phyloP scores from a whole-genome alignment of 2,329 filamentous ascomycete species.

The Beauveria varroae region DNA sequence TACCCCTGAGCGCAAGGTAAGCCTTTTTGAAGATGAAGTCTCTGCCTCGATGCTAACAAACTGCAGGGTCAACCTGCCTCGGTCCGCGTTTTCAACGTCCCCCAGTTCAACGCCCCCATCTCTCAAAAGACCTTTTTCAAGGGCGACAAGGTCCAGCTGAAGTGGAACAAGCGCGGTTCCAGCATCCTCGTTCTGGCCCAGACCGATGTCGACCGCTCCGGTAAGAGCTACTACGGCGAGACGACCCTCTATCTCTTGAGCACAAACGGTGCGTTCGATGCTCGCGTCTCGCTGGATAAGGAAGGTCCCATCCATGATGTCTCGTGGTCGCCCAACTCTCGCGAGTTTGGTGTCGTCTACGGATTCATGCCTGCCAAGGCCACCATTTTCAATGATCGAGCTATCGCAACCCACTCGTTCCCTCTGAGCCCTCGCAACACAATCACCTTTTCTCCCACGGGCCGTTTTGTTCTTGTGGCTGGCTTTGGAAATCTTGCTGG shows the following conservation, averaged over 20 bases:
- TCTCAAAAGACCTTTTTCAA: constrained; percentile 99
- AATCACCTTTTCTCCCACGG: constrained; percentile 87
- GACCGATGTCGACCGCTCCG: constrained; percentile 95
- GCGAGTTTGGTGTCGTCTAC: constrained; percentile 95
- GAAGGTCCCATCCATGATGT: constrained; percentile 98
- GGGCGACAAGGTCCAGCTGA: constrained; percentile 96
- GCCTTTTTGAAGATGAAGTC: constrained; percentile 16
- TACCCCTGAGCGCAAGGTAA: constrained; percentile 87
- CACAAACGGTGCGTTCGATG: constrained; percentile 86
- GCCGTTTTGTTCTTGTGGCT: constrained; percentile 86
- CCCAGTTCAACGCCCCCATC: constrained; percentile 71
- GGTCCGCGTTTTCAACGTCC: constrained; percentile 91
- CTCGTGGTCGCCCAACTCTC: constrained; percentile 95
- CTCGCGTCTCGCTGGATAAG: constrained; percentile 86
- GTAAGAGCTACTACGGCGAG: constrained; percentile 99
- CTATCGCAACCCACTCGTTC: constrained; percentile 76
- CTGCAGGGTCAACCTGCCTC: constrained; percentile 79
- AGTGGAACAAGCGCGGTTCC: constrained; percentile 92
- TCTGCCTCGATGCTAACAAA: constrained; percentile 13
- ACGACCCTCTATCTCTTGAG: constrained; percentile 94
- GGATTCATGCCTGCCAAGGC: constrained; percentile 99
- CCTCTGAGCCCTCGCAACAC: constrained; percentile 86
- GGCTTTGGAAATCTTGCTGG: constrained; percentile 97
- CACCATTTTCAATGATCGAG: constrained; percentile 91
- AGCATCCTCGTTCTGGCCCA: constrained; percentile 90